phyloP scores from a whole-genome alignment of 768 basidiomycete genomes.

The Lactarius indigo region DNA sequence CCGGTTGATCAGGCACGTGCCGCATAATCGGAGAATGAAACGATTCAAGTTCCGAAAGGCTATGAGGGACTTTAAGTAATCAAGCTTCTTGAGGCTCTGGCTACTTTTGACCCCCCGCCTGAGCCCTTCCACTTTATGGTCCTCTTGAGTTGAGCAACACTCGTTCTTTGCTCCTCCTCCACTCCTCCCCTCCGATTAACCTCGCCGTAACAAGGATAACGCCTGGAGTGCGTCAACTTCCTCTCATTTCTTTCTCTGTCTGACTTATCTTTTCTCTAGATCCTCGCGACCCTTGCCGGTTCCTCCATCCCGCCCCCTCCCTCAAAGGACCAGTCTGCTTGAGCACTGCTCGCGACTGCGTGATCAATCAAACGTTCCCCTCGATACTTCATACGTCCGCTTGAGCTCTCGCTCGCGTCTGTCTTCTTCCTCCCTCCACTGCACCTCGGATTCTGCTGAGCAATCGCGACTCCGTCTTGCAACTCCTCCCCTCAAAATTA shows the following conservation, averaged over 20 bases:
- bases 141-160: constrained; percentile 25
- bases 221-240: constrained; percentile 40
- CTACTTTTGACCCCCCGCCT: constrained; percentile 15
- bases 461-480: constrained; percentile 43
- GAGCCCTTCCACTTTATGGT: constrained; percentile 23
- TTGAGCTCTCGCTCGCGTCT: constrained; percentile 21
- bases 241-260: background rate
- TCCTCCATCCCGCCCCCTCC: constrained; percentile 48
- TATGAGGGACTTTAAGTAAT: constrained; percentile 15
- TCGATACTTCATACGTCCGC: constrained; percentile 16
- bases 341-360: constrained; percentile 30
- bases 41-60: constrained; percentile 9
- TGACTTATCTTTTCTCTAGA: constrained; percentile 38
- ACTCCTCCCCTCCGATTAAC: constrained; percentile 37
- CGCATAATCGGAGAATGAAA: constrained; percentile 14
- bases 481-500: constrained; percentile 17
- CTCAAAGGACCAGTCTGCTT: constrained; percentile 40
- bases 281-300: constrained; percentile 95
- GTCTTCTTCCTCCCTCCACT: constrained; percentile 38
- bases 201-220: constrained; percentile 53
- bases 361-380: constrained; percentile 21
- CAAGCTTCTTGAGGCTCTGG: background rate
- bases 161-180: constrained; percentile 29
- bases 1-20: constrained; percentile 18
- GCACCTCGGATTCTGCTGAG: constrained; percentile 49